Evolutionary conservation across 805 yeast species (phyloP).

Genomic region (Saccharomycopsis schoenii): DNA sequence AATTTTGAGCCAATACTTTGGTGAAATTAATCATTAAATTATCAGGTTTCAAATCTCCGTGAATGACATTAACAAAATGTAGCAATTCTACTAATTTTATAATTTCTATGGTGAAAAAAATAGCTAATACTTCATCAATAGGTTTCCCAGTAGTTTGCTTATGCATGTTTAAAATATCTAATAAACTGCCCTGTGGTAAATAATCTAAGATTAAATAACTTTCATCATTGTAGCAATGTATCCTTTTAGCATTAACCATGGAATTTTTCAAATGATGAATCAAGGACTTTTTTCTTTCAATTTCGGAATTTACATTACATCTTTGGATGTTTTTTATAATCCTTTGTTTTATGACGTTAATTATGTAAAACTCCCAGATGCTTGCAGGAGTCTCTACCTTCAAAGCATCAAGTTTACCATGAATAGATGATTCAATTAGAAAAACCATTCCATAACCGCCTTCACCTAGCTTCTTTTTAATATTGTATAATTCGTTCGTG

Average conservation of each 20-base stretch:
- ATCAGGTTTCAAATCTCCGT: conserved; percentile 81
- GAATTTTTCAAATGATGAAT: conserved; percentile 21
- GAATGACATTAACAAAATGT: conserved; percentile 61
- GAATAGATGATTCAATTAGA: conserved; percentile 47
- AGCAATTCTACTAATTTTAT: conserved; percentile 47
- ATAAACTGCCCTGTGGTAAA: conserved; percentile 59
- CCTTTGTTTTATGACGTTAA: conserved; percentile 44
- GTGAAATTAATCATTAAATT: conserved; percentile 68
- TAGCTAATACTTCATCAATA: conserved; percentile 52
- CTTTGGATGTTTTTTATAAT: conserved; percentile 16
- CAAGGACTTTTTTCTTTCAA: not conserved
- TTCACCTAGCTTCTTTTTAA: conserved; percentile 43
- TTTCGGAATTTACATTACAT: not conserved
- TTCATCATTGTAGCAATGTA: conserved; percentile 55
- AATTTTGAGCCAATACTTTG: conserved; percentile 17
- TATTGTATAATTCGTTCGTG: conserved; percentile 27
- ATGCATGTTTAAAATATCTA: conserved; percentile 51
- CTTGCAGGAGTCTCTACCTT: conserved; percentile 64
- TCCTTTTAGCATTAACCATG: conserved; percentile 40
- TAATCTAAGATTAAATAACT: conserved; percentile 58
- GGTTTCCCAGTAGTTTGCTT: conserved; percentile 21
- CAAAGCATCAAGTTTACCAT: conserved; percentile 51
- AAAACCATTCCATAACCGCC: conserved; percentile 80
- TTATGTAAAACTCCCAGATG: conserved; percentile 74
- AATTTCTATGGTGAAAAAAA: conserved; percentile 57